phyloP scores from a whole-genome alignment of 768 basidiomycete genomes.

The Fomitopsis serialis region DNA sequence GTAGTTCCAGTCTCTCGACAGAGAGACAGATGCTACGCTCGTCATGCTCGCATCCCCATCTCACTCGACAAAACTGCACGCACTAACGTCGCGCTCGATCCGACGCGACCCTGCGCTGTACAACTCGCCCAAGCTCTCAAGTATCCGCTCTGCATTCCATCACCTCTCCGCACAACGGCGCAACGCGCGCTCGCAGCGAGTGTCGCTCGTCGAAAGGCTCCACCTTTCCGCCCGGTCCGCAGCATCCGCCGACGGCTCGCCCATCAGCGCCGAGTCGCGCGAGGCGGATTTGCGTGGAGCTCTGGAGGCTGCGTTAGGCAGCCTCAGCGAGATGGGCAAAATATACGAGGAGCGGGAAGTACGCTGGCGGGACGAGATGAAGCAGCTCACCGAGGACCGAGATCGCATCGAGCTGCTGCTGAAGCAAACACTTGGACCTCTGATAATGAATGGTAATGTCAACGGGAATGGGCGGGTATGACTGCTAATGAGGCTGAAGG shows the following conservation, averaged over 20 bases:
- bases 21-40: slow-evolving; percentile 78
- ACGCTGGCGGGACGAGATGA: slow-evolving; percentile 63
- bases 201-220: slow-evolving; percentile 43
- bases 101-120: slow-evolving; percentile 47
- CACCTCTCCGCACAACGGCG: slow-evolving; percentile 53
- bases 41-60: slow-evolving; percentile 71
- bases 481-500: not conserved
- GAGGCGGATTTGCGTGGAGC: slow-evolving; percentile 59
- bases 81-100: slow-evolving; percentile 62
- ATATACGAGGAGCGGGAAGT: slow-evolving; percentile 68
- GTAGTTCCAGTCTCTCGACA: slow-evolving; percentile 74
- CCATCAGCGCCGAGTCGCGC: slow-evolving; percentile 43
- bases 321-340: slow-evolving; percentile 53
- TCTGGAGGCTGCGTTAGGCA: slow-evolving; percentile 61
- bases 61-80: slow-evolving; percentile 61
- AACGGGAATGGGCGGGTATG: not conserved
- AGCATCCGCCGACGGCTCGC: slow-evolving; percentile 51
- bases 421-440: slow-evolving; percentile 48
- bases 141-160: slow-evolving; percentile 53
- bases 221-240: slow-evolving; percentile 29
- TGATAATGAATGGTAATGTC: slow-evolving; percentile 4
- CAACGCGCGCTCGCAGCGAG: slow-evolving; percentile 39
- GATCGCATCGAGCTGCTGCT: slow-evolving; percentile 63
- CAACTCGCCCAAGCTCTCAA: slow-evolving; percentile 43
- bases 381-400: slow-evolving; percentile 57